Percentiles rank a stretch among this genome's conserved stretches.
These are phyloP conservation scores for Sporothrix schenckii DNA, from an alignment of 2,329 filamentous ascomycete species.

Conservation along the genomic window DNA sequence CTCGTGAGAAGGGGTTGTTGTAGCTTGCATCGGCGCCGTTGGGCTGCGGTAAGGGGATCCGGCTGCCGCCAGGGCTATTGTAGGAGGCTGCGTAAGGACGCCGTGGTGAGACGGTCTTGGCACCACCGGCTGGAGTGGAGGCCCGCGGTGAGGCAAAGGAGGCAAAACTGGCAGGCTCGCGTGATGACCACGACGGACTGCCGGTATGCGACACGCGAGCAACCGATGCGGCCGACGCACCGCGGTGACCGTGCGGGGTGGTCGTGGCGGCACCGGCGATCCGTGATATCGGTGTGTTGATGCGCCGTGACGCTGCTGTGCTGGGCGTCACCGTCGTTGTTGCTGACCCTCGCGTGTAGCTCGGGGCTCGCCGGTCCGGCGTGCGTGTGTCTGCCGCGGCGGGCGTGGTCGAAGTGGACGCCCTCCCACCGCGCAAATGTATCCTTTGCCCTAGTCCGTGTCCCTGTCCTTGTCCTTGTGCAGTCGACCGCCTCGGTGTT, in stretches of 20 bases:
- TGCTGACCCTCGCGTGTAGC: background rate
- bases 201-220: conserved; percentile 52
- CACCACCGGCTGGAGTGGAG: conserved; percentile 41
- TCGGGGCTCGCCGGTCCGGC: conserved; percentile 32
- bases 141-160: conserved; percentile 56
- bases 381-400: background rate
- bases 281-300: conserved; percentile 49
- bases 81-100: background rate
- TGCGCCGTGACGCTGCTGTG: conserved; percentile 49
- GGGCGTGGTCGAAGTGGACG: background rate
- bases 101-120: background rate
- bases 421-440: background rate
- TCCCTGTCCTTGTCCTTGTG: background rate
- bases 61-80: conserved; percentile 42
- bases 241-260: conserved; percentile 34
- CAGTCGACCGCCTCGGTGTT: background rate
- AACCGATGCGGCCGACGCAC: conserved; percentile 31
- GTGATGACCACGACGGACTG: conserved; percentile 47
- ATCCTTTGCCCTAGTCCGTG: too few relatives aligned
- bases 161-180: conserved; percentile 58
- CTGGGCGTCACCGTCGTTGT: conserved; percentile 37
- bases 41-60: conserved; percentile 47
- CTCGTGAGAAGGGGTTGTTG: conserved; percentile 34
- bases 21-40: background rate
- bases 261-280: conserved; percentile 39